A percentile compares a stretch with the other conserved stretches of the same genome.
Evolutionary conservation across 345 rosid species (phyloP).

Genomic region (Populus pruinosa): DNA sequence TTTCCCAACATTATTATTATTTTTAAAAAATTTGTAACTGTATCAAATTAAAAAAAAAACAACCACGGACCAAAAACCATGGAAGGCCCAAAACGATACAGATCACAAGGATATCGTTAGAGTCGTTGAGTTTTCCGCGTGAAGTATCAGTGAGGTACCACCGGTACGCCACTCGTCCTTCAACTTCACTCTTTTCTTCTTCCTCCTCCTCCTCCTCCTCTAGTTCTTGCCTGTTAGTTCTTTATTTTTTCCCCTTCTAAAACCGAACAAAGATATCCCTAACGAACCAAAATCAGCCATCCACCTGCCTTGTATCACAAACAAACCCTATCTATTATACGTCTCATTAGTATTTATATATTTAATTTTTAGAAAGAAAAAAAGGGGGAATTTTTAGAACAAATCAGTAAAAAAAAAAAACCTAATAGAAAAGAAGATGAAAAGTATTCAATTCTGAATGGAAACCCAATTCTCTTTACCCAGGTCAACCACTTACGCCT

Average conservation of each 20-base stretch:
- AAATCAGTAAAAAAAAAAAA: conserved; percentile 15
- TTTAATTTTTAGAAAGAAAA: not conserved
- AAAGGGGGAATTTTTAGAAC: not conserved
- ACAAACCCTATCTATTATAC: not conserved
- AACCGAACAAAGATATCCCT: not conserved
- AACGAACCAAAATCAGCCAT: not conserved
- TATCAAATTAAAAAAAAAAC: too few species aligned
- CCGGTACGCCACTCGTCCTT: not conserved
- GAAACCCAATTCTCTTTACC: conserved; percentile 35
- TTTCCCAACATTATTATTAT: too few species aligned
- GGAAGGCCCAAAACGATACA: not conserved
- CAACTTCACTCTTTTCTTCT: not conserved
- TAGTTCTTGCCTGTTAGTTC: too few species aligned
- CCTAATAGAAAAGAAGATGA: conserved; percentile 31
- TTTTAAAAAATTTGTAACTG: too few species aligned
- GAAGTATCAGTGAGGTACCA: conserved; percentile 7
- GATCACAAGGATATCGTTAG: not conserved
- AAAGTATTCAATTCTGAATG: conserved; percentile 59
- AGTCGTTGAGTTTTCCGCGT: conserved; percentile 9
- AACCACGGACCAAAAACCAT: too few species aligned
- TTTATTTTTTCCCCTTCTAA: not conserved
- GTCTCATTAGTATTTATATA: too few species aligned
- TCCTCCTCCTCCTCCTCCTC: too few species aligned
- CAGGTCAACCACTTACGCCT: conserved; percentile 31
- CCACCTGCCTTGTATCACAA: not conserved